phyloP scores from a whole-genome alignment of 768 basidiomycete species.

The Trametes meyenii region DNA sequence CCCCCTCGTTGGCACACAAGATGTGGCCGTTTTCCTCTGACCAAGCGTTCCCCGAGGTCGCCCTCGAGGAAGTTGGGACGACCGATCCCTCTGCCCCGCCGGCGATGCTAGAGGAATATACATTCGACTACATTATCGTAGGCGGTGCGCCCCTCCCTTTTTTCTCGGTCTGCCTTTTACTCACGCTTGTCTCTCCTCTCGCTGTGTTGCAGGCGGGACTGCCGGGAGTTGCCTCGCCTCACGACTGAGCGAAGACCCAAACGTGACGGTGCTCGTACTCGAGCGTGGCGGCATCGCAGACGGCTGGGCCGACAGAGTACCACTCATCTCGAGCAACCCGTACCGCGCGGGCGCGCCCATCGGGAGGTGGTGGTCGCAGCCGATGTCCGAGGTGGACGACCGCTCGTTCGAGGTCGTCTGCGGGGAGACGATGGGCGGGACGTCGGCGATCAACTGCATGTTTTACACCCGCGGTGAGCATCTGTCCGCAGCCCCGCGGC shows the following conservation, averaged over 20 bases:
- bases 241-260: conserved; percentile 55
- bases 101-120: not conserved
- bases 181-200: not conserved
- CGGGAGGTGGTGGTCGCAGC: conserved; percentile 15
- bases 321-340: conserved; percentile 34
- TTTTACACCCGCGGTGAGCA: conserved; percentile 34
- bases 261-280: conserved; percentile 53
- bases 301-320: conserved; percentile 26
- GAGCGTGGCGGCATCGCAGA: conserved; percentile 48
- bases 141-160: conserved; percentile 31
- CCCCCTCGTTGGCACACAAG: not conserved
- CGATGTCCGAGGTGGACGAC: not conserved
- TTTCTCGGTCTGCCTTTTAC: not conserved
- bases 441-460: conserved; percentile 49
- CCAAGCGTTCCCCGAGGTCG: not conserved
- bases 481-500: too few species aligned
- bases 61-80: conserved; percentile 3
- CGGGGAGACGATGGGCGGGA: conserved; percentile 46
- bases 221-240: conserved; percentile 61
- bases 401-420: conserved; percentile 18
- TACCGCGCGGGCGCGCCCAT: conserved; percentile 22
- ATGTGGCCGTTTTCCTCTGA: not conserved
- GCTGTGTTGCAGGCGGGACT: conserved; percentile 44
- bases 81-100: not conserved
- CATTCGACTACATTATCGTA: conserved; percentile 38